Percentiles rank a stretch among this genome's conserved stretches.
These are phyloP conservation scores for Hypomontagnella monticulosa DNA, from an alignment of 495 filamentous ascomycete genomes.

Conservation along the genomic window DNA sequence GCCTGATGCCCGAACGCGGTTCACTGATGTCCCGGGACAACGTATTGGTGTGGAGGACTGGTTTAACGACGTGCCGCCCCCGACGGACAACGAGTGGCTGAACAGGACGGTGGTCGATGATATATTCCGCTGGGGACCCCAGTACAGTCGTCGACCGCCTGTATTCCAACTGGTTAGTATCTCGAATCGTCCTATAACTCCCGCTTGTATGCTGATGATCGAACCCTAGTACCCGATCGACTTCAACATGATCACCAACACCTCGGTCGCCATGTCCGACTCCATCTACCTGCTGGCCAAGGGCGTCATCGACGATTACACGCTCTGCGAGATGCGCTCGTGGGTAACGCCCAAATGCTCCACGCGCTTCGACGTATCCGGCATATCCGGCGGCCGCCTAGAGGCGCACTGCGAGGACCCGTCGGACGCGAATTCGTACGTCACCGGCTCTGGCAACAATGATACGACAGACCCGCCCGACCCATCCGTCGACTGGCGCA, in stretches of 20 bases:
- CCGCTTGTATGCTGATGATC: no score
- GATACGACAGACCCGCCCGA: conserved; percentile 30
- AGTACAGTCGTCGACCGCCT: conserved; percentile 63
- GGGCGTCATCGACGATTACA: conserved; percentile 56
- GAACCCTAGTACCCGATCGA: conserved; percentile 62
- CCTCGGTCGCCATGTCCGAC: conserved; percentile 49
- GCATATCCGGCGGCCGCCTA: conserved; percentile 63
- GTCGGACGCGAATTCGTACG: conserved; percentile 61
- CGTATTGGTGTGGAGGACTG: conserved; percentile 37
- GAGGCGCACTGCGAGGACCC: conserved; percentile 66
- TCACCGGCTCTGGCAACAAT: conserved; percentile 49
- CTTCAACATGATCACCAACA: conserved; percentile 74
- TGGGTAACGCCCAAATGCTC: conserved; percentile 68
- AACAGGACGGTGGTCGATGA: conserved; percentile 73
- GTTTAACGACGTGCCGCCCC: conserved; percentile 44
- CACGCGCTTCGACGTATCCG: conserved; percentile 67
- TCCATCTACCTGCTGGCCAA: conserved; percentile 72
- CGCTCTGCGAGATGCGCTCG: conserved; percentile 69
- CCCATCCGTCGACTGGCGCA: conserved; percentile 63
- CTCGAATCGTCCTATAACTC: not conserved
- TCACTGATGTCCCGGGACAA: conserved; percentile 36
- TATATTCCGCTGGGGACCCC: conserved; percentile 70
- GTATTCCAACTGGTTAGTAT: conserved; percentile 66
- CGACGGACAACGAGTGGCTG: conserved; percentile 48
- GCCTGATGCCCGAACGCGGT: conserved; percentile 55